These are phyloP conservation scores for Myxozyma geophila DNA, from an alignment of 805 yeast species.

Conservation along the genomic window DNA sequence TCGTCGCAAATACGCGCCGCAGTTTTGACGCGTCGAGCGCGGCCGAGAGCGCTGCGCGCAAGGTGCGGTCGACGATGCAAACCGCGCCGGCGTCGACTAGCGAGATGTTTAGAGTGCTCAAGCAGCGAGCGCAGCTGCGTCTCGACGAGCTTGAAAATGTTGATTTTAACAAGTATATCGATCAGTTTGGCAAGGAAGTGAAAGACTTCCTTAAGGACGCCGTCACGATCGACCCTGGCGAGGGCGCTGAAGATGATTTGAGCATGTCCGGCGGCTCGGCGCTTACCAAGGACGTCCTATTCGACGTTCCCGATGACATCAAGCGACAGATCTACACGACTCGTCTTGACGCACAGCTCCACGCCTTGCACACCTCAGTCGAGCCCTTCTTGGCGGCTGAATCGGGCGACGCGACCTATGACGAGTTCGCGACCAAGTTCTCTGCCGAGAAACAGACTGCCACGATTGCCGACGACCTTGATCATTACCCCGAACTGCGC, in stretches of 20 bases:
- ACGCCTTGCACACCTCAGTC: conserved; percentile 57
- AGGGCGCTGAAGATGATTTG: conserved; percentile 5
- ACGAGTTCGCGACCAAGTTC: conserved; percentile 48
- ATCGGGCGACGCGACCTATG: conserved; percentile 45
- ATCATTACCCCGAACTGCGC: conserved; percentile 56
- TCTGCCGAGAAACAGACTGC: conserved; percentile 55
- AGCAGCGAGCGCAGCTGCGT: conserved; percentile 59
- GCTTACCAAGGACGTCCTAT: conserved; percentile 27
- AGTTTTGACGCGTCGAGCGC: conserved; percentile 16
- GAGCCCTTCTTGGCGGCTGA: conserved; percentile 50
- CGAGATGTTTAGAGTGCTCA: conserved; percentile 43
- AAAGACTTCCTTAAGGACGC: conserved; percentile 52
- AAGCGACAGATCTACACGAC: conserved; percentile 40
- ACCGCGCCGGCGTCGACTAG: conserved; percentile 35
- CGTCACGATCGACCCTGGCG: conserved; percentile 43
- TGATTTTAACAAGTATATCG: conserved; percentile 71
- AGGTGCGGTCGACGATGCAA: conserved; percentile 9
- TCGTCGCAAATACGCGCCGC: conserved; percentile 19
- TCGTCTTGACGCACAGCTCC: conserved; percentile 67
- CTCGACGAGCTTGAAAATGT: conserved; percentile 73
- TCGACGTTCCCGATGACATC: conserved; percentile 28
- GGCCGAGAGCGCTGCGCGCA: conserved; percentile 11
- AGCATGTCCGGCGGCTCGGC: background rate
- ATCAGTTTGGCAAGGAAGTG: conserved; percentile 57
- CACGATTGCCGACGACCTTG: conserved; percentile 56